Evolutionary conservation across 306 rosid species (phyloP), one percentile per base, ranked within the genome.

Genomic region (Acmispon strigosus): DNA sequence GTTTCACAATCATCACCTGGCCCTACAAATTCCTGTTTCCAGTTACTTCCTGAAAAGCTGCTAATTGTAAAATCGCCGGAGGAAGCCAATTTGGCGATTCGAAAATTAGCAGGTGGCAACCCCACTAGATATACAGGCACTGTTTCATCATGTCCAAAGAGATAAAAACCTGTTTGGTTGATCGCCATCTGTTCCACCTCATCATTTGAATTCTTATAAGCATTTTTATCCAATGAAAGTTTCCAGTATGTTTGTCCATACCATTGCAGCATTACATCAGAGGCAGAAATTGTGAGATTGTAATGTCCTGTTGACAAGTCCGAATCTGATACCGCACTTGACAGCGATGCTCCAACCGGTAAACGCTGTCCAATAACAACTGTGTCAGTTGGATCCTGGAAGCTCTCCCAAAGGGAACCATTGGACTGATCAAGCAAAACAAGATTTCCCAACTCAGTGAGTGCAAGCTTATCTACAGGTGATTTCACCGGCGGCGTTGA

Each of bases 371-470:
- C 96, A 13, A 81, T 71, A 42, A 93, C 97, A 76, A 88, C 73
- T n/a, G 96, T 88, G 76, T 93, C 98, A 0, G 97, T 93, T 42
- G 98, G 96, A 76, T 87, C 2, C 3, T 68, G 76, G 70, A 93
- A 93, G 78, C 97, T 93, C 72, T 93, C 98, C 98, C 98, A 93
- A 29, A 93, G 87, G 72, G 96, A 88, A 43, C 14, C 74, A 66
- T 90, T 93, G 70, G 66, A 81, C 20, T 55, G 68, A 74, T 88
- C 97, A 61, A 87, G 85, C 48, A 93, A 81, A 47, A 90, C 57
- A 42, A 93, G 94, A 45, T 90, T 93, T 41, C 98, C 98, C 68
- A 73, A 60, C 56, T 93, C 97, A 49, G 81, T 90, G 24, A 93
- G 86, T 48, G 42, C 32, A 62, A 93, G 73, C 3, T 78, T 79